Base-by-base conservation (phyloP, 78 protist species). In the Cavenderia fasciculata region DNA sequence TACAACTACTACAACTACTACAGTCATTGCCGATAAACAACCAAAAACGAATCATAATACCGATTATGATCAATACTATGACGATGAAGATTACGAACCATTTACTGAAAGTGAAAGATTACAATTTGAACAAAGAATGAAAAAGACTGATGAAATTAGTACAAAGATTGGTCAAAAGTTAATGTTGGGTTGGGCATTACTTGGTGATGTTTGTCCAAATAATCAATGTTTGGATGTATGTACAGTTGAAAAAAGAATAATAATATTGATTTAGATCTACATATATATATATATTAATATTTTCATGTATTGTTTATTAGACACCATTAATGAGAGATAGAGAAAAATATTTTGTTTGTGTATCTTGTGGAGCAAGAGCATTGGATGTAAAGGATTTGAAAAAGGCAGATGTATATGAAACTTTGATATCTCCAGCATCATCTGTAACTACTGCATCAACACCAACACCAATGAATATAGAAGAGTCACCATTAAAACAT, bases 191-290 rank as follows among this genome's bases (percentile, higher is more conserved):
- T 82, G 90, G 90, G 25, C 78, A 31, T 49, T 82, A 57, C 57
- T 82, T 10, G 40, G 59, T 31, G 90, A 82, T 82, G 44, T 47
- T n/a, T 82, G 90, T 59, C 90, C 90, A 65, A 82, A 82, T 44
- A 19, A 43, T 19, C 71, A 68, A 16, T 82, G 90, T 43, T 68
- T 19, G 31, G 90, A 78, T 43, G n/a, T n/a, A n/a, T n/a, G n/a
- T n/a, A n/a, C n/a, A n/a, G n/a, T n/a, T n/a, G n/a, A n/a, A n/a
- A n/a, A n/a, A n/a, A n/a, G n/a, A n/a, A n/a, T n/a, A n/a, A n/a
- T n/a, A n/a, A n/a, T n/a, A n/a, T n/a, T n/a, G n/a, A n/a, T n/a
- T n/a, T n/a, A n/a, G n/a, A n/a, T n/a, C n/a, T n/a, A n/a, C n/a
- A n/a, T n/a, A n/a, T n/a, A n/a, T n/a, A n/a, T n/a, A n/a, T n/a